Conservation (phyloP, 1,284 basidiomycete species). For the Cryptococcus depauperatus region DNA sequence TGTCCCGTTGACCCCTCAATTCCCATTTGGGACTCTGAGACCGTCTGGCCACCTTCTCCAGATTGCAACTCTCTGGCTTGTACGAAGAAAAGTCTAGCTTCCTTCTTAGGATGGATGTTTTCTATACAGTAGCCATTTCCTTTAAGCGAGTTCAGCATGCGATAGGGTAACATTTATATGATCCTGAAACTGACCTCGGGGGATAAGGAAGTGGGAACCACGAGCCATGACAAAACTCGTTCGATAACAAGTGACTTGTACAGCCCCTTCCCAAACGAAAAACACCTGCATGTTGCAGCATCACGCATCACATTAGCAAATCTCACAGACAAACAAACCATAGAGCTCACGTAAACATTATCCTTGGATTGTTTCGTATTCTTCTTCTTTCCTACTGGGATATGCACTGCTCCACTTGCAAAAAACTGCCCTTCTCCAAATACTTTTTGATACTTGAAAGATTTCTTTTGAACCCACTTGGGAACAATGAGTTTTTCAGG, state of each 20-base stretch:
- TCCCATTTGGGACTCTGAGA: background rate
- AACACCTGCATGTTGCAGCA: slow-evolving; percentile 64
- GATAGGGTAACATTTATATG: background rate
- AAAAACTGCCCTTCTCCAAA: slow-evolving; percentile 87
- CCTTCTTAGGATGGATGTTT: slow-evolving; percentile 66
- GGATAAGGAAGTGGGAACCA: slow-evolving; percentile 83
- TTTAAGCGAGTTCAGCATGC: slow-evolving; percentile 27
- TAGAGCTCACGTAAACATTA: slow-evolving; percentile 79
- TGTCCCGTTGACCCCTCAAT: background rate
- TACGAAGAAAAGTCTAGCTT: slow-evolving; percentile 81
- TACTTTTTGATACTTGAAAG: slow-evolving; percentile 84
- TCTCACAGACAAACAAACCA: background rate
- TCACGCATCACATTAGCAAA: too few relatives aligned
- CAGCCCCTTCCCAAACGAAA: slow-evolving; percentile 76
- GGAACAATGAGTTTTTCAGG: slow-evolving; percentile 59
- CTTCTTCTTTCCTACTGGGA: slow-evolving; percentile 70
- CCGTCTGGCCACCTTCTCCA: slow-evolving; percentile 37
- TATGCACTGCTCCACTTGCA: slow-evolving; percentile 76
- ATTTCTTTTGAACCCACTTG: slow-evolving; percentile 50
- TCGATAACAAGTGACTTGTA: slow-evolving; percentile 74
- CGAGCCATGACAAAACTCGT: slow-evolving; percentile 68
- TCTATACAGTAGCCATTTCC: slow-evolving; percentile 86
- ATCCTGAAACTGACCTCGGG: slow-evolving; percentile 58
- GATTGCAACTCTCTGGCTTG: slow-evolving; percentile 69
- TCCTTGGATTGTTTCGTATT: slow-evolving; percentile 83